Conservation (phyloP, 805 yeast species). For the Suhomyces sp. region DNA sequence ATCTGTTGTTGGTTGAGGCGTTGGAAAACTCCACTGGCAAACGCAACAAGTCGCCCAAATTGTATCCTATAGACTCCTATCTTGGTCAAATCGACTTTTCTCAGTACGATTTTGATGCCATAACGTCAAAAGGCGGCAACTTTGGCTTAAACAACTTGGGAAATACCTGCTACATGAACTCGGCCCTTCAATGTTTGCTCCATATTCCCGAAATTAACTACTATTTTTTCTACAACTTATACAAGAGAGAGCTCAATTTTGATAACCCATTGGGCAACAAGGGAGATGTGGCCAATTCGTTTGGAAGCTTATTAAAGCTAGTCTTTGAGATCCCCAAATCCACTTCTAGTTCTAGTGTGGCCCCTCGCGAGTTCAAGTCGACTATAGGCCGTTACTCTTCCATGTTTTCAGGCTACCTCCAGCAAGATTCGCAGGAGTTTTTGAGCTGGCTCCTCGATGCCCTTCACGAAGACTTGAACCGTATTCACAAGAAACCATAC, state of each 20-base stretch:
- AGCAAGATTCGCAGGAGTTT: conserved; percentile 94
- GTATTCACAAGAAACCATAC: conserved; percentile 78
- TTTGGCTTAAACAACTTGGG: conserved; percentile 73
- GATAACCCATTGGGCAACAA: conserved; percentile 82
- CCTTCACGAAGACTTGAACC: conserved; percentile 86
- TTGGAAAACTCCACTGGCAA: not conserved
- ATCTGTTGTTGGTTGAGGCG: conserved; percentile 6
- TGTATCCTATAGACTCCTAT: conserved; percentile 3
- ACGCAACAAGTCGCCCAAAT: not conserved
- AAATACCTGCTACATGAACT: conserved; percentile 92
- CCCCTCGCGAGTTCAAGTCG: conserved; percentile 77
- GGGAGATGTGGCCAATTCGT: conserved; percentile 78
- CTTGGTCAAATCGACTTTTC: conserved; percentile 8
- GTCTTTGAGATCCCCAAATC: conserved; percentile 43
- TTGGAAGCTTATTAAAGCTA: conserved; percentile 63
- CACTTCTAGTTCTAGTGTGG: conserved; percentile 13
- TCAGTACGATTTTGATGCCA: conserved; percentile 10
- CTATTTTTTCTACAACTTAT: conserved; percentile 66
- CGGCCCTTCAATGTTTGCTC: conserved; percentile 83
- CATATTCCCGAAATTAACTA: conserved; percentile 82
- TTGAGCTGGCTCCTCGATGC: conserved; percentile 85
- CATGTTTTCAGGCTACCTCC: conserved; percentile 76
- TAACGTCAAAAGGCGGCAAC: conserved; percentile 35
- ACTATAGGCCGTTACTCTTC: conserved; percentile 77
- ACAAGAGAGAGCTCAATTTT: conserved; percentile 62